Evolutionary conservation across 139 green algal species (phyloP), one percentile per base, ranked within the genome.

Genomic region (Chlamydomonas sp.): DNA sequence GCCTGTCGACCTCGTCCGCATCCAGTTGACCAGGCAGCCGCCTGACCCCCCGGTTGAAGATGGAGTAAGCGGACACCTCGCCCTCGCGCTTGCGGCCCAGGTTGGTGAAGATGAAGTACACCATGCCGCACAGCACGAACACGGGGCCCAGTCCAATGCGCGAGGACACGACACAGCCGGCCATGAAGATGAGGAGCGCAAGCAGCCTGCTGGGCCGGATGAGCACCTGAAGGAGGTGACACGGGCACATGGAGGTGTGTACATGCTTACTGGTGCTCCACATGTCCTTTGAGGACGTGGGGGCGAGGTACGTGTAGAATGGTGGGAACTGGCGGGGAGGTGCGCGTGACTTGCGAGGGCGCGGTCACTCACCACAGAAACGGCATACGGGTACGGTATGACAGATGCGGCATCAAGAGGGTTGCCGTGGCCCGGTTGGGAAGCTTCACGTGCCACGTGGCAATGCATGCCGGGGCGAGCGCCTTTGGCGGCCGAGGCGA

Each of bases 21-120:
- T 95, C 90, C 75, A 96, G 84, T 71, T 95, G 87, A 58, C 93
- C 93, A 3, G 93, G 93, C 79, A 96, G 68, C n/a, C 88, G 85
- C 77, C 72, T 85, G 72, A 96, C 86, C 4, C 89, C 89, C 1
- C 86, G 74, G 85, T 96, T 96, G 91, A 95, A 96, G 68, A 94
- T 88, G 57, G 78, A 91, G 78, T 96, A 96, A 0, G 92, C 93
- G 3, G 83, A 92, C 3, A 71, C 66, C 63, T 93, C 78, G 61
- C 90, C 92, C 61, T 85, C 84, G 31, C 81, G 59, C 66, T 91
- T 78, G 4, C 12, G 66, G 1, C 93, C 91, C 60, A 95, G 89
- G 88, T 95, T 92, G 17, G 73, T 60, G 20, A 93, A 90, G 7
- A 95, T 93, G 6, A 83, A 20, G 12, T 77, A 78, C 15, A 95